Base-by-base conservation (phyloP, 768 basidiomycete species). In the Lactarius evosmus region DNA sequence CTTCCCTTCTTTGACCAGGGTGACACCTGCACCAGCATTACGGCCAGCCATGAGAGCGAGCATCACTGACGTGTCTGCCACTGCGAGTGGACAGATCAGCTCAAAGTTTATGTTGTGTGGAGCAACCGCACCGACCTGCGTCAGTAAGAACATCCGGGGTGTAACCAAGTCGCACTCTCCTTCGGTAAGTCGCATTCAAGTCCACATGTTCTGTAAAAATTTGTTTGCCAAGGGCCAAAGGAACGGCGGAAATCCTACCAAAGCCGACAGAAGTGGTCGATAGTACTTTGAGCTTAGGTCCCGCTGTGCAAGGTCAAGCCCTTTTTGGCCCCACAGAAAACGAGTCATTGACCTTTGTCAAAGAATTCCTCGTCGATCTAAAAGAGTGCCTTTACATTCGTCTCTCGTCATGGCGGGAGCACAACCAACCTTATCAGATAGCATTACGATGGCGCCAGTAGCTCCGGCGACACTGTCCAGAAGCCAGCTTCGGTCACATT, bases 231-330 rank as follows among this genome's bases (percentile, higher is more conserved):
- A 36, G 29, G 16, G 1, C 1, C 12, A 56, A 7, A 17, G 4
- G 50, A 30, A 19, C 29, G 29, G 33, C 16, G 44, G 16, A 25
- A 46, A 22, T 67, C 81, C 61, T 63, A 91, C 92, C 91, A 71
- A 88, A 91, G 52, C 93, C 93, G 22, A 95, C 93, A 19, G 92
- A 93, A 86, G 96, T 91, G 0, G 95, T 97, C 1, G 95, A 96
- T 3, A 97, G 83, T n/a, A 91, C 87, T 50, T 83, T 84, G 9
- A 99, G 79, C 55, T 73, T 78, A 0, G 88, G 78, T 4, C 94
- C 93, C 66, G 93, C 93, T 88, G 68, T 32, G 12, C 46, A 61
- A n/a, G 33, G 36, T 4, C 27, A 68, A 17, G 59, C 59, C 4
- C 17, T 25, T 19, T 4, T 38, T 38, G n/a, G 11, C 30, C 6